These are phyloP conservation scores for Colletotrichum agaves DNA, from an alignment of 2,329 filamentous ascomycete species.

Conservation along the genomic window DNA sequence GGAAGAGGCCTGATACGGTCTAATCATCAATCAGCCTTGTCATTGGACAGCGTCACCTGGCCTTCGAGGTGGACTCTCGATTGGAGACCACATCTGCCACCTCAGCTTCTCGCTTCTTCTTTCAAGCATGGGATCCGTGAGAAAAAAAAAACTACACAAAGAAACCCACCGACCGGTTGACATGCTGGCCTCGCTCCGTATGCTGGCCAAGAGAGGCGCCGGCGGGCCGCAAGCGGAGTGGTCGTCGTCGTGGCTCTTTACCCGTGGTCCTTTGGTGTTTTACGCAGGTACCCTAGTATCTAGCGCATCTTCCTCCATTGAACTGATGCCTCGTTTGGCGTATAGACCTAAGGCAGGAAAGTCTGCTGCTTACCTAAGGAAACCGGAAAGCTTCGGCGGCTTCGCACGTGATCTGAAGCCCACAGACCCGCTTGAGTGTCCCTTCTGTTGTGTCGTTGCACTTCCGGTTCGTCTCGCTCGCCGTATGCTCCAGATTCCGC, in stretches of 20 bases:
- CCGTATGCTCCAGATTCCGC: conserved; percentile 29
- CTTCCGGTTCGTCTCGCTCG: conserved; percentile 21
- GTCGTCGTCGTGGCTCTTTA: conserved; percentile 6
- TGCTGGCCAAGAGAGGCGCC: conserved; percentile 32
- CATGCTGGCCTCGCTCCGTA: conserved; percentile 20
- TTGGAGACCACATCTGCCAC: conserved; percentile 25
- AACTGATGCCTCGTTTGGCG: not conserved
- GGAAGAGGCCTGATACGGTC: conserved; percentile 29
- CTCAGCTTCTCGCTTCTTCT: conserved; percentile 34
- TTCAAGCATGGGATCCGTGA: conserved; percentile 29
- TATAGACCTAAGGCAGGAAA: conserved; percentile 6
- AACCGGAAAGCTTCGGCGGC: not conserved
- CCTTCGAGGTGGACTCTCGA: not conserved
- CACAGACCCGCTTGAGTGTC: not conserved
- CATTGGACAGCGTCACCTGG: conserved; percentile 16
- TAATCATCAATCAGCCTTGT: conserved; percentile 5
- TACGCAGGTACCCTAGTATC: conserved; percentile 4
- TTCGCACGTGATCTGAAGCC: not conserved
- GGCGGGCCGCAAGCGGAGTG: conserved; percentile 34
- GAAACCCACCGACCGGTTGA: conserved; percentile 22
- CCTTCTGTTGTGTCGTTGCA: conserved; percentile 11
- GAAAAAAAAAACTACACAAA: not conserved
- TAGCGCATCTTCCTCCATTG: not conserved
- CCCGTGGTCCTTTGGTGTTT: conserved; percentile 10
- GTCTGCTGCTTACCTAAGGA: not conserved